A percentile compares a stretch with the other conserved stretches of the same genome.
phyloP scores from a whole-genome alignment of 257 asterid species.

The Solanum pennellii region DNA sequence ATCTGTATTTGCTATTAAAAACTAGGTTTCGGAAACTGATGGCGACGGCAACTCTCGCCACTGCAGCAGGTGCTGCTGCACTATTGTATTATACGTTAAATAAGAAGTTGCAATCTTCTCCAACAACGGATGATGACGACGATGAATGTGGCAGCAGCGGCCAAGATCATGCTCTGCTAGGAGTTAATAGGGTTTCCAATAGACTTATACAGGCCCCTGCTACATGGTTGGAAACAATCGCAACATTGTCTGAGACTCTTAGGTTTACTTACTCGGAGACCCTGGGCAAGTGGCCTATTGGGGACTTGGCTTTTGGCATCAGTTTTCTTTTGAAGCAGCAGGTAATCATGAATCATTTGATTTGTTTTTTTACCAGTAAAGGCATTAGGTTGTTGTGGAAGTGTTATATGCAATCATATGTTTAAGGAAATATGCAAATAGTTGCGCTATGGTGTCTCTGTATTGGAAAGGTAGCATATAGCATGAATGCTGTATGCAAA shows the following conservation, averaged over 20 bases:
- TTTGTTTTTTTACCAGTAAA: not conserved
- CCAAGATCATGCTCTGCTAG: conserved; percentile 35
- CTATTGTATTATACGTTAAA: conserved; percentile 81
- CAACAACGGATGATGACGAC: conserved; percentile 29
- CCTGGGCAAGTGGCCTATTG: conserved; percentile 98
- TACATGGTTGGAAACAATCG: conserved; percentile 92
- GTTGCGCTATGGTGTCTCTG: not conserved
- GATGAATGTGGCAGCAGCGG: conserved; percentile 46
- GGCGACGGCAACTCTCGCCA: conserved; percentile 99
- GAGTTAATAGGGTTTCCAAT: conserved; percentile 65
- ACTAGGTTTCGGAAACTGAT: conserved; percentile 44
- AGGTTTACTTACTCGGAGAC: conserved; percentile 97
- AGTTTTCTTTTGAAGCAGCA: conserved; percentile 87
- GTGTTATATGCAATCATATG: not conserved
- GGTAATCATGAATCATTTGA: conserved; percentile 31
- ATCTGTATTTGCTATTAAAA: not conserved
- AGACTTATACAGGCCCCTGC: conserved; percentile 97
- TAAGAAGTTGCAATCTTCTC: conserved; percentile 44
- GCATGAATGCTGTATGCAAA: not conserved
- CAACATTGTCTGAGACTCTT: conserved; percentile 91
- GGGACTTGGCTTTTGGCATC: conserved; percentile 98
- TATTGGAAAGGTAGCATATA: not conserved
- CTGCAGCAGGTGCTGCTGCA: conserved; percentile 99
- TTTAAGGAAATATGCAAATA: not conserved
- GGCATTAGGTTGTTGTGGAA: not conserved